Evolutionary conservation across 2,329 filamentous ascomycete genomes (phyloP).

Genomic region (Hypoxylon sp.): DNA sequence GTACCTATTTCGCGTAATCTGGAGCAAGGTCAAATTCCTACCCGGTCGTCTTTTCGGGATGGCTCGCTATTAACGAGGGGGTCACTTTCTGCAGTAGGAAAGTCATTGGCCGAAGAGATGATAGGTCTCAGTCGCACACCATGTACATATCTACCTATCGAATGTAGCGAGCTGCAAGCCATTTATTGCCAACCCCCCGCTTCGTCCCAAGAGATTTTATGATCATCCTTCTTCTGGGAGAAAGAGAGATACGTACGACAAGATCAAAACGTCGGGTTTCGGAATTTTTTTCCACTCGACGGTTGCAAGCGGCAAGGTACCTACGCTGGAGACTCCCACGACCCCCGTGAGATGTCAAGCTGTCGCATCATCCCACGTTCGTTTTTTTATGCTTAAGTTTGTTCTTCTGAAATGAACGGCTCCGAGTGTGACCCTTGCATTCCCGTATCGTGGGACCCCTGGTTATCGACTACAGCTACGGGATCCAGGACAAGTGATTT

Average conservation of each 20-base stretch:
- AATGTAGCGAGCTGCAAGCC: constrained; percentile 7
- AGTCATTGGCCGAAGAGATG: constrained; percentile 14
- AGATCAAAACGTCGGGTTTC: constrained; percentile 27
- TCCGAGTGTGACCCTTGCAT: constrained; percentile 31
- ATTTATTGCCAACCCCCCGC: constrained; percentile 8
- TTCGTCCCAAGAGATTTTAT: constrained; percentile 21
- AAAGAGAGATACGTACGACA: background rate
- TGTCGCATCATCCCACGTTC: constrained; percentile 24
- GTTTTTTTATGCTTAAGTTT: constrained; percentile 31
- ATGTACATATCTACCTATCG: constrained; percentile 7
- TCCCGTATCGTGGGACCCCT: constrained; percentile 27
- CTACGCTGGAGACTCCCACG: constrained; percentile 18
- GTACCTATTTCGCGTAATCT: no score
- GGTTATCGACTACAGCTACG: constrained; percentile 17
- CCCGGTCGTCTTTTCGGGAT: constrained; percentile 9
- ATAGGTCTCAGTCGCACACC: constrained; percentile 25
- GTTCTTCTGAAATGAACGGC: constrained; percentile 10
- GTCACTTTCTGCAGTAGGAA: constrained; percentile 11
- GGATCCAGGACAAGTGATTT: no score
- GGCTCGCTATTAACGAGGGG: constrained; percentile 16
- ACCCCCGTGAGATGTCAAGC: constrained; percentile 20
- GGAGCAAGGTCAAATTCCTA: constrained; percentile 23
- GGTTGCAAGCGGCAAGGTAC: constrained; percentile 29
- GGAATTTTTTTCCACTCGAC: constrained; percentile 30
- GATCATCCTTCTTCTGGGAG: constrained; percentile 18